phyloP scores from a whole-genome alignment of 495 filamentous ascomycete genomes.

The Trypethelium eluteriae region DNA sequence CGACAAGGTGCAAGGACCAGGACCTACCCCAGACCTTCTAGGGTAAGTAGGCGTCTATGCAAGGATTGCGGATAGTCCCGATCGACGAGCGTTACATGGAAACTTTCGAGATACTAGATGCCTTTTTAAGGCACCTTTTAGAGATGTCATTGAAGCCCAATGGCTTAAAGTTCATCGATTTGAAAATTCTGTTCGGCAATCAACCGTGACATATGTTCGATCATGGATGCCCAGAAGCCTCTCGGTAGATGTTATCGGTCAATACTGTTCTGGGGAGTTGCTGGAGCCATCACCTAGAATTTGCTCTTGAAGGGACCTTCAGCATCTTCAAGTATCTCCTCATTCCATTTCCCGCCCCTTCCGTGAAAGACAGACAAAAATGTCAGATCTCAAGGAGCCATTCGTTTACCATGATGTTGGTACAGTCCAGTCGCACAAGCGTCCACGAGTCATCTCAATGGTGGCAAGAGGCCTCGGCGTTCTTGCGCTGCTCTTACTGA shows the following conservation, averaged over 20 bases:
- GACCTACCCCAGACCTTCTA: too few relatives aligned
- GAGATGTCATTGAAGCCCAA: background rate
- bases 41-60: too few relatives aligned
- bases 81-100: too few relatives aligned
- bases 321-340: too few relatives aligned
- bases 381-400: background rate
- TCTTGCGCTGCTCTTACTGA: background rate
- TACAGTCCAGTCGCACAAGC: background rate
- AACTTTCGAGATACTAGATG: too few relatives aligned
- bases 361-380: background rate
- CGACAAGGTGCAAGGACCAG: too few relatives aligned
- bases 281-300: too few relatives aligned
- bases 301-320: too few relatives aligned
- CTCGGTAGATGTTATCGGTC: slow-evolving; percentile 1
- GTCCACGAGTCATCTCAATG: background rate
- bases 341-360: background rate
- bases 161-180: background rate
- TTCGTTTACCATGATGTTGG: background rate
- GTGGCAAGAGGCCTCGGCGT: background rate
- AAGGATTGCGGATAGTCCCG: too few relatives aligned
- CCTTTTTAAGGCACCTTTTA: too few relatives aligned
- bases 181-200: background rate
- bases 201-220: background rate
- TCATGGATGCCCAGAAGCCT: background rate
- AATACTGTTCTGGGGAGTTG: too few relatives aligned